A percentile compares a stretch with the other conserved stretches of the same genome.
Conservation (phyloP, 805 yeast genomes). For the Cyberlindnera galapagoensis region DNA sequence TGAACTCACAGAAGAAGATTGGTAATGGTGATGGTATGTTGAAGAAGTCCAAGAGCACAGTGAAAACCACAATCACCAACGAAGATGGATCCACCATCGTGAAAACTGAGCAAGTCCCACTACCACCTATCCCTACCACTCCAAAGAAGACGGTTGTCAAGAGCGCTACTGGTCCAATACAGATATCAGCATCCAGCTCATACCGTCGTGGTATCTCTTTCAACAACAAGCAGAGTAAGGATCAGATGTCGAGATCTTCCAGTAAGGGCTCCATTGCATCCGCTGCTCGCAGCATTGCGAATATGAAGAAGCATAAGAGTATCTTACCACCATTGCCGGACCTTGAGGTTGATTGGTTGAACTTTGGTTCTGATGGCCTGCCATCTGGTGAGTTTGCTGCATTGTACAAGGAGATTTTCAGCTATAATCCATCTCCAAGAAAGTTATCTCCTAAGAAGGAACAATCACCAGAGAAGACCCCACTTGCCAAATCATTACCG, state of each 20-base stretch:
- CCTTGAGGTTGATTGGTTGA: constrained; percentile 21
- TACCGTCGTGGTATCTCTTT: constrained; percentile 28
- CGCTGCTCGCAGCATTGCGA: not conserved
- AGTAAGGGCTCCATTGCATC: constrained; percentile 17
- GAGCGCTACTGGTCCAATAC: constrained; percentile 21
- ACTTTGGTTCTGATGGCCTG: constrained; percentile 11
- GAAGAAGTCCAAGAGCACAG: constrained; percentile 35
- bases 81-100: constrained; percentile 23
- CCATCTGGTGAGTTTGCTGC: constrained; percentile 25
- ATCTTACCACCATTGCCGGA: constrained; percentile 25
- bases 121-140: constrained; percentile 12
- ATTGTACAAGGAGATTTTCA: constrained; percentile 26
- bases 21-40: constrained; percentile 27
- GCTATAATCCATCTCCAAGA: constrained; percentile 11
- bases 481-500: constrained; percentile 6
- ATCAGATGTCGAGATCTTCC: constrained; percentile 21
- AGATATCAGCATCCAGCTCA: constrained; percentile 25
- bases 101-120: constrained; percentile 12
- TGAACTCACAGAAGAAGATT: constrained; percentile 23
- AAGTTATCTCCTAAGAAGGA: constrained; percentile 1
- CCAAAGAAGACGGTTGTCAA: constrained; percentile 20
- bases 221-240: constrained; percentile 17
- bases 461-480: constrained; percentile 1
- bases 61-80: constrained; percentile 34
- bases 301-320: constrained; percentile 20